These are phyloP conservation scores for Cystobasidium sp. DNA, from an alignment of 1,284 basidiomycete genomes.

Conservation along the genomic window DNA sequence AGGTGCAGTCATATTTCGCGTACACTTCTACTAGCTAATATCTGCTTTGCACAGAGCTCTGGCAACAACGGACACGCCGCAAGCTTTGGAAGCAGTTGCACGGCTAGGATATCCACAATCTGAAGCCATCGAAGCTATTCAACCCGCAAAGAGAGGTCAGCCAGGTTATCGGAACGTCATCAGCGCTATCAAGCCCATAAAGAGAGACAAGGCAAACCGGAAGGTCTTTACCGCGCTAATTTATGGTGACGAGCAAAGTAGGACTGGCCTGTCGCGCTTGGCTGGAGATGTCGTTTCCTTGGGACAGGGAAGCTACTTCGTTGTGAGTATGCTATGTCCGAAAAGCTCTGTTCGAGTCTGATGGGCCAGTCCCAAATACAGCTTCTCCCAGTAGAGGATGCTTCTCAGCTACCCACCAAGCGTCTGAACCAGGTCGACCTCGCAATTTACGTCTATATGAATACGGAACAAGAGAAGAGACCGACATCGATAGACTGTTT, in stretches of 20 bases:
- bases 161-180: background rate
- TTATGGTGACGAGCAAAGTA: background rate
- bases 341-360: background rate
- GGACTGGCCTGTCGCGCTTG: background rate
- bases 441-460: constrained; percentile 23
- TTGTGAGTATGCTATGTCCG: background rate
- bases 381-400: constrained; percentile 24
- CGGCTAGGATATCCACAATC: constrained; percentile 4
- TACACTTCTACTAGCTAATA: background rate
- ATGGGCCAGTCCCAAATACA: background rate
- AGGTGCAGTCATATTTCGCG: background rate
- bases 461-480: background rate
- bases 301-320: constrained; percentile 11
- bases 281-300: background rate
- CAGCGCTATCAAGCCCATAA: background rate
- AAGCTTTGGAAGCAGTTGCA: background rate
- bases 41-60: background rate
- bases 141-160: background rate
- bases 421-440: constrained; percentile 21
- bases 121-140: background rate
- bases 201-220: background rate
- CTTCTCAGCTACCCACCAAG: constrained; percentile 10
- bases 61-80: background rate
- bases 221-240: constrained; percentile 31
- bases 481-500: constrained; percentile 12